A percentile compares a stretch with the other conserved stretches of the same genome.
These are phyloP conservation scores for Cytospora chrysosperma DNA, from an alignment of 2,329 filamentous ascomycete species.

Conservation along the genomic window DNA sequence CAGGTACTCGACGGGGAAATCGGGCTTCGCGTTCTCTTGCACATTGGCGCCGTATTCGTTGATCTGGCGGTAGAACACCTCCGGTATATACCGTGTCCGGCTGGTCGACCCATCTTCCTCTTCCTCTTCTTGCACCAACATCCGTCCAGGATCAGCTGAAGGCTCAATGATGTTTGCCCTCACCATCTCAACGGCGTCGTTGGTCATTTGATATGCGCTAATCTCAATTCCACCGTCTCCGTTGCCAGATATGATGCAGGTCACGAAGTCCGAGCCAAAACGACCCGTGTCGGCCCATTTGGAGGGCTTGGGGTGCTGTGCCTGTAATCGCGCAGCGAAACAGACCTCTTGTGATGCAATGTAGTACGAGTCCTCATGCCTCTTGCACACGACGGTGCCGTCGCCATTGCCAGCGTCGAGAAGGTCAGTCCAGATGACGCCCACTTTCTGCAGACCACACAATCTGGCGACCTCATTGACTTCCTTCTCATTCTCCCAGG, in stretches of 20 bases:
- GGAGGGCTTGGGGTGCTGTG: constrained; percentile 81
- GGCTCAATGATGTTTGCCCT: constrained; percentile 92
- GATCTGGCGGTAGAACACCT: constrained; percentile 92
- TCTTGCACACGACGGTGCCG: constrained; percentile 88
- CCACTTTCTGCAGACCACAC: constrained; percentile 85
- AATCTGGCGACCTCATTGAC: constrained; percentile 76
- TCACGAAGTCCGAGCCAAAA: constrained; percentile 96
- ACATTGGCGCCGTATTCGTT: constrained; percentile 97
- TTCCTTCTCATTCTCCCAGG: constrained; percentile 82
- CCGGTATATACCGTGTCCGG: constrained; percentile 85
- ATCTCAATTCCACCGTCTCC: constrained; percentile 85
- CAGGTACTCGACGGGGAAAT: constrained; percentile 94
- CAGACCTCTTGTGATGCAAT: constrained; percentile 88
- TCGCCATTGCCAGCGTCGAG: constrained; percentile 77
- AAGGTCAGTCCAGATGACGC: constrained; percentile 93
- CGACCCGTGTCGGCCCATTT: constrained; percentile 96
- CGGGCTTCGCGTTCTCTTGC: constrained; percentile 94
- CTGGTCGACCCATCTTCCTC: constrained; percentile 71
- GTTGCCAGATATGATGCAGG: constrained; percentile 92
- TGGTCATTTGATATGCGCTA: constrained; percentile 90
- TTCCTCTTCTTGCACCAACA: constrained; percentile 92
- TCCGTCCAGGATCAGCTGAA: constrained; percentile 86
- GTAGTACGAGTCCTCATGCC: constrained; percentile 93
- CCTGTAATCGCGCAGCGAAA: constrained; percentile 85
- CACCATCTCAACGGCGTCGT: constrained; percentile 96